Evolutionary conservation across 306 rosid species (phyloP).

Genomic region (Malus asiatica): DNA sequence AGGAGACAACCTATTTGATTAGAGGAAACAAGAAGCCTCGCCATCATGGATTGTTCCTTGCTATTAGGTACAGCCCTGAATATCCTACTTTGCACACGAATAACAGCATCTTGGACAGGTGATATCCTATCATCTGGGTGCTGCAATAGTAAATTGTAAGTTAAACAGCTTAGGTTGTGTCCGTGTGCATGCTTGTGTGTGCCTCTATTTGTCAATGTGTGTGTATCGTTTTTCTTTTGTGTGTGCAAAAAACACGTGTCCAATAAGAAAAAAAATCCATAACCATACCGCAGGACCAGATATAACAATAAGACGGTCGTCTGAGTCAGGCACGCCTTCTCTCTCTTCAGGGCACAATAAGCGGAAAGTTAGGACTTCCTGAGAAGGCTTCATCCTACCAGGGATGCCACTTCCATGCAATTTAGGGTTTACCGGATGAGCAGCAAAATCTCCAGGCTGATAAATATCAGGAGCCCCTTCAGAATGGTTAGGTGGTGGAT

Average conservation of each 20-base stretch:
- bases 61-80: conserved; percentile 59
- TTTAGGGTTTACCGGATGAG: conserved; percentile 40
- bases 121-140: conserved; percentile 92
- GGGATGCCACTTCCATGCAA: conserved; percentile 56
- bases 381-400: conserved; percentile 52
- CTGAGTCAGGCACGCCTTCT: conserved; percentile 62
- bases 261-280: not conserved
- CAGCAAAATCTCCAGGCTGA: conserved; percentile 46
- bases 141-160: conserved; percentile 45
- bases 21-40: conserved; percentile 81
- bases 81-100: conserved; percentile 76
- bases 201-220: not conserved
- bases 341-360: conserved; percentile 73
- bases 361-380: conserved; percentile 64
- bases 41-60: conserved; percentile 56
- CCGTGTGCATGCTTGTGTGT: not conserved
- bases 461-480: conserved; percentile 40
- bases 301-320: conserved; percentile 62
- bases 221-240: not conserved
- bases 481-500: conserved; percentile 37
- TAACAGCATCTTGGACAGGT: conserved; percentile 89
- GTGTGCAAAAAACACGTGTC: not conserved
- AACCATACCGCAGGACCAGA: conserved; percentile 83
- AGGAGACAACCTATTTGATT: conserved; percentile 91
- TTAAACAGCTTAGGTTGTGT: conserved; percentile 14